These are phyloP conservation scores for Pharnaceum exiguum DNA, from an alignment of 148 eudicot species.

Conservation along the genomic window DNA sequence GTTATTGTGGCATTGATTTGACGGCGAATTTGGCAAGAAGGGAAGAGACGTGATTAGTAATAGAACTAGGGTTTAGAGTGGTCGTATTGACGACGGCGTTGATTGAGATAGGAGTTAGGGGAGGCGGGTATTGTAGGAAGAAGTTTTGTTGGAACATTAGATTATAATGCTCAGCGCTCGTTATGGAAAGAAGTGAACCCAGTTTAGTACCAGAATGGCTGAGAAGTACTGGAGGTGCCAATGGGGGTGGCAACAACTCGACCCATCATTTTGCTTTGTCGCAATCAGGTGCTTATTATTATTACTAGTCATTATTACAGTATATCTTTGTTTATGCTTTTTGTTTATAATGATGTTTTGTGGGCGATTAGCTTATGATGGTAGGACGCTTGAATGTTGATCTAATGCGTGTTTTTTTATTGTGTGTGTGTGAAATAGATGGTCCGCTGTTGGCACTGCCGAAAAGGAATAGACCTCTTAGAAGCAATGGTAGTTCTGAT, in stretches of 20 bases:
- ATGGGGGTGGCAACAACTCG: constrained; percentile 52
- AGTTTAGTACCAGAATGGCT: constrained; percentile 93
- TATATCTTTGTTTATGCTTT: neutral
- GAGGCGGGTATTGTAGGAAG: constrained; percentile 2
- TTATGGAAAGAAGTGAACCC: constrained; percentile 96
- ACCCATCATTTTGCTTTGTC: constrained; percentile 47
- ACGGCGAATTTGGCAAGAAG: no score
- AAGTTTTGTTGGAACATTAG: constrained; percentile 13
- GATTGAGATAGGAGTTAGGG: neutral
- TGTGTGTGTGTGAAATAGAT: constrained; percentile 16
- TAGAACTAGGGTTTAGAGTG: no score
- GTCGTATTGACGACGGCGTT: neutral
- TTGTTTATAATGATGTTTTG: neutral
- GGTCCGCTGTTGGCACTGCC: constrained; percentile 36
- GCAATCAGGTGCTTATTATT: constrained; percentile 37
- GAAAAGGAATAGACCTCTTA: constrained; percentile 38
- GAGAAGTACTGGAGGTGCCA: constrained; percentile 58
- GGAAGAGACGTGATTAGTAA: no score
- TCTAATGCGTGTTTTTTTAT: neutral
- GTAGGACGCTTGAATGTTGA: no score
- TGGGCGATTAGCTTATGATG: neutral
- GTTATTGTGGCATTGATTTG: neutral
- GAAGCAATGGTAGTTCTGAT: constrained; percentile 38
- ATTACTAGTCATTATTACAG: neutral
- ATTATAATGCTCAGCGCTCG: constrained; percentile 49